Evolutionary conservation across 169 alveolate species (phyloP), one percentile per base, ranked within the genome.

Genomic region (Eimeria acervulina): DNA sequence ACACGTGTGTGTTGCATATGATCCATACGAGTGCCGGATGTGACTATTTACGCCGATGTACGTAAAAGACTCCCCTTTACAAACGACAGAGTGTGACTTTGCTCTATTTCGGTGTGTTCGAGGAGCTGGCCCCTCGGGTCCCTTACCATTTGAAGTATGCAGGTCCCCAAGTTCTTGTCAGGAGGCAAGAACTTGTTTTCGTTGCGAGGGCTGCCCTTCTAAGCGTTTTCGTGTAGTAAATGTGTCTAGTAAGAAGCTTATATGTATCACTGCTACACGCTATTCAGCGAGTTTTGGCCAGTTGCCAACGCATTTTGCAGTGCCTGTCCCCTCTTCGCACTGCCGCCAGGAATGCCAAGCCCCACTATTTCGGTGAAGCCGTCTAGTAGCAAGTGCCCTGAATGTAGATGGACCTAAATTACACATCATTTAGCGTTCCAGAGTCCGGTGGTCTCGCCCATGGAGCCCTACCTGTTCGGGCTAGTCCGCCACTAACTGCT

Each of bases 81-180:
- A 44, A n/a, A 23, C 40, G 40, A 63, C 88, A 1, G 63, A 42
- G 88, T 0, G n/a, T n/a, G 40, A 42, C 38, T 78, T 44, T 40
- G 88, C 61, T 40, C 88, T 40, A 38, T 78, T 78, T 38, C 13
- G 15, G 36, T 40, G 42, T 19, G 63, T 78, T 78, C 40, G 88
- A 63, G 66, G 88, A 44, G 88, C 66, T 26, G 66, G 88, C 88
- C 66, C 66, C 36, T 23, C 21, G 42, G 52, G 88, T 47, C 66
- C 85, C 88, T 21, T 78, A 23, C 55, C 63, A 78, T 78, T 78
- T 78, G n/a, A 78, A 78, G 61, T 42, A 40, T 78, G 63, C 88
- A 78, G 88, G 88, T 42, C 61, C 88, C 52, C 28, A 2, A 72
- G 84, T 36, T 72, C 84, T 72, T 72, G 84, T 26, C 63, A 42